phyloP scores from a whole-genome alignment of 805 yeast genomes.

The Gaillardinia entomophila region DNA sequence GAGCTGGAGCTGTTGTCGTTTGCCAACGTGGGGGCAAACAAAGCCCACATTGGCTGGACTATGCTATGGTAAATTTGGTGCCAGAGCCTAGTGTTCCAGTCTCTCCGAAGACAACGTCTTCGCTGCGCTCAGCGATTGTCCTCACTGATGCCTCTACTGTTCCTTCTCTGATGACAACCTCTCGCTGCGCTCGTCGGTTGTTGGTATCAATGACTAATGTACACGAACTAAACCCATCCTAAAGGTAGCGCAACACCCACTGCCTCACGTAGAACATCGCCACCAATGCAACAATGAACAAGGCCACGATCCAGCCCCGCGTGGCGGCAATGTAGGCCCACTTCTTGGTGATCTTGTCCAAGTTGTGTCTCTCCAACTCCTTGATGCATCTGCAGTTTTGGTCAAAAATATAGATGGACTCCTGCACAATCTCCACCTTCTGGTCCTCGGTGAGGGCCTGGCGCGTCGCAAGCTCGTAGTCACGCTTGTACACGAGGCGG shows the following conservation, averaged over 20 bases:
- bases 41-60: no score
- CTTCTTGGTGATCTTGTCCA: slow-evolving; percentile 48
- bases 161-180: no score
- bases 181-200: no score
- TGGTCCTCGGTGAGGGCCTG: slow-evolving; percentile 63
- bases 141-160: no score
- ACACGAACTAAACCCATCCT: no score
- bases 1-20: no score
- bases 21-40: no score
- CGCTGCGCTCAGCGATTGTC: no score
- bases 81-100: no score
- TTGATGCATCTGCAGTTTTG: slow-evolving; percentile 55
- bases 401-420: slow-evolving; percentile 58
- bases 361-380: slow-evolving; percentile 65
- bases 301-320: slow-evolving; percentile 41
- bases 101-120: no score
- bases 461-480: slow-evolving; percentile 73
- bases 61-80: no score
- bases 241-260: slow-evolving; percentile 12
- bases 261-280: slow-evolving; percentile 31
- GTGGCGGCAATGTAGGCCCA: slow-evolving; percentile 49
- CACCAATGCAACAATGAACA: slow-evolving; percentile 21
- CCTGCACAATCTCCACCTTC: slow-evolving; percentile 64
- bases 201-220: no score
- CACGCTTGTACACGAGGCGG: slow-evolving; percentile 63